Evolutionary conservation across 2,329 filamentous ascomycete genomes (phyloP).

Genomic region (Thielaviopsis ethacetica): DNA sequence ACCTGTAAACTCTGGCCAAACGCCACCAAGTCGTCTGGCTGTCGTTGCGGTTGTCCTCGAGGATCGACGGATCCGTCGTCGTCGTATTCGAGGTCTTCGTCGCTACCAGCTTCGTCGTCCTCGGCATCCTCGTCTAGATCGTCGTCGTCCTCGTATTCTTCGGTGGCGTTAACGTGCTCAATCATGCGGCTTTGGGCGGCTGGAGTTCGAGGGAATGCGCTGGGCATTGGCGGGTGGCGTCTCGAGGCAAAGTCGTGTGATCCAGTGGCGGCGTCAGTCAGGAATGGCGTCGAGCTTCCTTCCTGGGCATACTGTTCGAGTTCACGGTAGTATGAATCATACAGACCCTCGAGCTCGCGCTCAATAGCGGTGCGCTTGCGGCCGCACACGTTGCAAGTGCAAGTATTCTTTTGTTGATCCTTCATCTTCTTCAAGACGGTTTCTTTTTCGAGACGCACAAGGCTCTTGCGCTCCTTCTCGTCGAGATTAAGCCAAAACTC

Average conservation of each 20-base stretch:
- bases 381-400: constrained; percentile 93
- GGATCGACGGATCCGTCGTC: constrained; percentile 48
- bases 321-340: constrained; percentile 97
- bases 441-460: constrained; percentile 98
- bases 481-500: constrained; percentile 93
- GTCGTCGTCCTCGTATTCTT: constrained; percentile 37
- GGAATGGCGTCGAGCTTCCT: constrained; percentile 8
- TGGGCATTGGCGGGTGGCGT: constrained; percentile 40
- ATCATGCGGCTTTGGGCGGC: constrained; percentile 62
- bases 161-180: constrained; percentile 39
- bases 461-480: constrained; percentile 83
- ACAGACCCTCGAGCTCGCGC: constrained; percentile 91
- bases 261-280: neutral
- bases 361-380: constrained; percentile 94
- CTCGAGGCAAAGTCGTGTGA: constrained; percentile 46
- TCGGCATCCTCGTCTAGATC: constrained; percentile 34
- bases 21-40: constrained; percentile 73
- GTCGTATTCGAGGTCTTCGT: constrained; percentile 39
- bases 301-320: constrained; percentile 85
- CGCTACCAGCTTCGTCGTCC: constrained; percentile 38
- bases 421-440: constrained; percentile 98
- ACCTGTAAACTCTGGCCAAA: constrained; percentile 96
- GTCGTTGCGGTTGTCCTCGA: constrained; percentile 35
- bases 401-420: constrained; percentile 98
- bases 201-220: constrained; percentile 46